These are phyloP conservation scores for Parmelia sp. DNA, from an alignment of 495 filamentous ascomycete species.

Conservation along the genomic window DNA sequence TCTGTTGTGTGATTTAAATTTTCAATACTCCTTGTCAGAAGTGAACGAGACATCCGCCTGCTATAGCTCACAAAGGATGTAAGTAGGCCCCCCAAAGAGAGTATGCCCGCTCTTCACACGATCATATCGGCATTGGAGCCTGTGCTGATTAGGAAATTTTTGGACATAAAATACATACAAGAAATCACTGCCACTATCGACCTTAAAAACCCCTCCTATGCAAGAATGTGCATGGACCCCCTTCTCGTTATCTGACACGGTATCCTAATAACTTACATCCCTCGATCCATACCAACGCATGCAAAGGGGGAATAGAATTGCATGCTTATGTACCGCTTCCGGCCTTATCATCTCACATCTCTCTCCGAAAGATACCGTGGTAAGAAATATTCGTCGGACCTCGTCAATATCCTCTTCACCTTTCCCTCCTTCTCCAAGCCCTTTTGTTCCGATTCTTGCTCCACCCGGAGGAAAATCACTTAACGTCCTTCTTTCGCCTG, in stretches of 20 bases:
- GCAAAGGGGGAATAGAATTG: not conserved
- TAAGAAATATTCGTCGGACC: not conserved
- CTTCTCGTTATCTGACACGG: not conserved
- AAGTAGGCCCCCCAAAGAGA: no score
- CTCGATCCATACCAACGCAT: not conserved
- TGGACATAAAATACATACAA: no score
- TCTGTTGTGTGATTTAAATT: no score
- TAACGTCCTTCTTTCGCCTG: constrained; percentile 13
- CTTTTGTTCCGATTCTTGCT: not conserved
- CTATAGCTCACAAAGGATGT: no score
- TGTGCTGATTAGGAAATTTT: no score
- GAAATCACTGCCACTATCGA: no score
- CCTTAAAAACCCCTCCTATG: no score
- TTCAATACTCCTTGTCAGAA: no score
- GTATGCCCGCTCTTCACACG: no score
- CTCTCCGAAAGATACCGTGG: not conserved
- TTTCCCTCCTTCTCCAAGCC: not conserved
- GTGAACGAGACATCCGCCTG: no score
- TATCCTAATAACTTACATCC: not conserved
- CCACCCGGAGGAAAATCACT: not conserved
- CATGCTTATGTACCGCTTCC: not conserved
- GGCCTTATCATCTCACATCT: not conserved
- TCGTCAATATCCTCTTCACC: not conserved
- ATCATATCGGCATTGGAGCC: no score
- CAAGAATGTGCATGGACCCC: not conserved